Evolutionary conservation across 768 basidiomycete species (phyloP).

Genomic region (Chalciporus piperatus): DNA sequence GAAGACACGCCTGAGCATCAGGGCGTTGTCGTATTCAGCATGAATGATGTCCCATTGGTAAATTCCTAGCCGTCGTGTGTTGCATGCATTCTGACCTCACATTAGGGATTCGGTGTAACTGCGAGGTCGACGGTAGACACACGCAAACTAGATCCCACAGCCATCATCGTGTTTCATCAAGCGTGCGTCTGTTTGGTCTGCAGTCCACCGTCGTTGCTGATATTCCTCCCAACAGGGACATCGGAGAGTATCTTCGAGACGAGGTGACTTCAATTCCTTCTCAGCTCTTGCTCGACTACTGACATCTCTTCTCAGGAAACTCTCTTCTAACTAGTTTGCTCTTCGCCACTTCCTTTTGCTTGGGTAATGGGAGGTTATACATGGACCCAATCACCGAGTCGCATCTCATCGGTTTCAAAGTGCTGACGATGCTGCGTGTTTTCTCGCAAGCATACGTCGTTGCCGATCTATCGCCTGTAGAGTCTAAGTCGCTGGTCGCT

Average conservation of each 20-base stretch:
- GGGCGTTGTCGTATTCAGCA: slow-evolving; percentile 94
- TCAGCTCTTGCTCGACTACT: slow-evolving; percentile 9
- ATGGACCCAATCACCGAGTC: slow-evolving; percentile 8
- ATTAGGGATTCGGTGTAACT: slow-evolving; percentile 95
- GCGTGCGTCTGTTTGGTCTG: slow-evolving; percentile 48
- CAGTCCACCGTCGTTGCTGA: slow-evolving; percentile 3
- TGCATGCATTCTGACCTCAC: slow-evolving; percentile 6
- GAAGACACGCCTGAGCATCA: slow-evolving; percentile 99
- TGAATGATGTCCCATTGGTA: slow-evolving; percentile 93
- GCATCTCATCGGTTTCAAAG: slow-evolving; percentile 39
- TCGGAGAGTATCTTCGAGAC: slow-evolving; percentile 97
- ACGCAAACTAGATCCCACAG: slow-evolving; percentile 93
- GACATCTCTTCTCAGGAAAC: slow-evolving; percentile 55
- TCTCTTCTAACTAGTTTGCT: slow-evolving; percentile 56
- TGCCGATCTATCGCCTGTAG: background rate
- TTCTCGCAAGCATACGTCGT: no score
- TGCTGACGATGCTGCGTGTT: slow-evolving; percentile 26
- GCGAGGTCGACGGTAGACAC: slow-evolving; percentile 95
- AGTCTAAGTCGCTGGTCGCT: background rate
- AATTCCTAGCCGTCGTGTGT: slow-evolving; percentile 15
- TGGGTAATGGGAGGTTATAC: slow-evolving; percentile 19
- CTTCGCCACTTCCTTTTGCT: slow-evolving; percentile 12
- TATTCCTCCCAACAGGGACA: slow-evolving; percentile 57
- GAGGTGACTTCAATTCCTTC: slow-evolving; percentile 54
- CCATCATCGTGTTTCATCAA: slow-evolving; percentile 98